Evolutionary conservation across 208 protist genomes (phyloP).

Genomic region (Angomonas deanei): DNA sequence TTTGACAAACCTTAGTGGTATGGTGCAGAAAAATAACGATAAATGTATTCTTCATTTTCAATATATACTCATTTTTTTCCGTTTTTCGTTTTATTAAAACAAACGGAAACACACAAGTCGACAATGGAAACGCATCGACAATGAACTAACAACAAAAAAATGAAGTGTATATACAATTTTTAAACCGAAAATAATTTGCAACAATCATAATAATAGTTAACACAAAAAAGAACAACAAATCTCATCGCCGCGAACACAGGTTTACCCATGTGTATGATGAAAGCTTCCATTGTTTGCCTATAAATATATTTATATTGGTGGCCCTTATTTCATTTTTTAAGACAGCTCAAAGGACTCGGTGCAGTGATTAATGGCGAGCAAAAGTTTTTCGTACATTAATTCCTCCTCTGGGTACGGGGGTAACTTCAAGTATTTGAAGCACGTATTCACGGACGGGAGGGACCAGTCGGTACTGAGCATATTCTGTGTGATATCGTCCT

Average conservation of each 20-base stretch:
- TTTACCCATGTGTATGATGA: no score
- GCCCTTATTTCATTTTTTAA: conserved; percentile 19
- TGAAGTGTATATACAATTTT: background rate
- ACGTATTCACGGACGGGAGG: conserved; percentile 88
- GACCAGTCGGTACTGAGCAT: conserved; percentile 49
- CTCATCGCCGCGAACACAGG: no score
- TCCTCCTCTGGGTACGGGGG: conserved; percentile 84
- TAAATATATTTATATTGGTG: no score
- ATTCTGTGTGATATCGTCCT: conserved; percentile 4
- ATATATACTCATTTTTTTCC: no score
- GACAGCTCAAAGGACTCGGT: conserved; percentile 86
- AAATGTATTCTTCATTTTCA: background rate
- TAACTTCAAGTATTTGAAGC: conserved; percentile 88
- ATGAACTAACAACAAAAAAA: background rate
- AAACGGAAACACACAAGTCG: no score
- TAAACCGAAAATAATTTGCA: background rate
- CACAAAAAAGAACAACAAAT: conserved; percentile 5
- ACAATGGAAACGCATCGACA: conserved; percentile 1
- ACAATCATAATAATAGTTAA: conserved; percentile 1
- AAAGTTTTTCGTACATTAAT: conserved; percentile 78
- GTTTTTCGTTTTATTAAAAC: no score
- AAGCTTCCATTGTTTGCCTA: no score
- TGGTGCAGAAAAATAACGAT: background rate
- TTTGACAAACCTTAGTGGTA: no score
- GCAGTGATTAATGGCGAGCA: conserved; percentile 69